Conservation (phyloP, 202 grass and related monocot species). For the Cymbopogon flexuosus region DNA sequence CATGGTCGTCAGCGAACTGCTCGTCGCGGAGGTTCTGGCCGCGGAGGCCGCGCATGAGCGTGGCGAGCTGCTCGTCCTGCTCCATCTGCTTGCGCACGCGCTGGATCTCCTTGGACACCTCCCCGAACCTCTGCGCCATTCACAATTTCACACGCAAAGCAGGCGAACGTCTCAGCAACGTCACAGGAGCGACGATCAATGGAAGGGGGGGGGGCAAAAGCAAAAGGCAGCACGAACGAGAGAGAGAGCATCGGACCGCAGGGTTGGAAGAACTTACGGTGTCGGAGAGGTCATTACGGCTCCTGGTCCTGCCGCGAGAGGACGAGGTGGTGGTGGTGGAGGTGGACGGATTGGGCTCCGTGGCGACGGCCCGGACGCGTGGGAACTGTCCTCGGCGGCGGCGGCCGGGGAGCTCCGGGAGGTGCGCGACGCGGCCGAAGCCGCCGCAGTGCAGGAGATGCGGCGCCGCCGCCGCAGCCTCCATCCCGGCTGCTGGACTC, state of each 20-base stretch:
- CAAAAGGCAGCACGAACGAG: neutral
- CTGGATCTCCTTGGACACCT: slow-evolving; percentile 86
- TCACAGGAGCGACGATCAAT: neutral
- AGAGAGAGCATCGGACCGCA: neutral
- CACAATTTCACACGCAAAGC: neutral
- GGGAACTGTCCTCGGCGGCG: neutral
- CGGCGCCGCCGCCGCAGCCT: slow-evolving; percentile 29
- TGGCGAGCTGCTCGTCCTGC: slow-evolving; percentile 89
- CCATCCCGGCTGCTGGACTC: neutral
- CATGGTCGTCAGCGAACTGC: slow-evolving; percentile 70
- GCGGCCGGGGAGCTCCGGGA: neutral
- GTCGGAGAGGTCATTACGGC: slow-evolving; percentile 27
- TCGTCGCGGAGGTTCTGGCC: slow-evolving; percentile 83
- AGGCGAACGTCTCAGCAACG: slow-evolving; percentile 18
- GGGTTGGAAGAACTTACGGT: slow-evolving; percentile 45
- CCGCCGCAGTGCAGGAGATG: slow-evolving; percentile 68
- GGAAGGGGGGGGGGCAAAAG: neutral
- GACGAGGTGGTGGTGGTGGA: neutral
- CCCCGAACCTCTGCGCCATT: slow-evolving; percentile 58
- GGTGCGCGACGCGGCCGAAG: slow-evolving; percentile 34
- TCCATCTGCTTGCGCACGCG: slow-evolving; percentile 97
- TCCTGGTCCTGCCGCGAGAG: neutral
- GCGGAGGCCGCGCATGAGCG: slow-evolving; percentile 88
- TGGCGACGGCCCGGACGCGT: slow-evolving; percentile 59
- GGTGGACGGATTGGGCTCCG: slow-evolving; percentile 47